Conservation (phyloP, 2,329 filamentous ascomycete genomes). For the Laburnicola sp. region DNA sequence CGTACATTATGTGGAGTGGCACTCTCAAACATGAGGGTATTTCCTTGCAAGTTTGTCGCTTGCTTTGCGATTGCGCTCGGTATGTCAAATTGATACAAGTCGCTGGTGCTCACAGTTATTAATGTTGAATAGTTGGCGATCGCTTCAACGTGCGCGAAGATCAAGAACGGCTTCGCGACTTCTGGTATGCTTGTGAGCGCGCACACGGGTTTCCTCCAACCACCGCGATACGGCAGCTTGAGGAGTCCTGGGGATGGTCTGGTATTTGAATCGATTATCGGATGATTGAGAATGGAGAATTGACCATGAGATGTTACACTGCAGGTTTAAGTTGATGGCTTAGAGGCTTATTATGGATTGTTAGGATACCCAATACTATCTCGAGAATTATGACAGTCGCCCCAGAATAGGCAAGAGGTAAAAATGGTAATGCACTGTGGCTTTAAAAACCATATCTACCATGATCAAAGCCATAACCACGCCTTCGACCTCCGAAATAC, state of each 20-base stretch:
- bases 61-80: slow-evolving; percentile 43
- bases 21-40: slow-evolving; percentile 37
- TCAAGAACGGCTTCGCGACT: slow-evolving; percentile 34
- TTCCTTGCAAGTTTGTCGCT: slow-evolving; percentile 42
- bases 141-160: slow-evolving; percentile 37
- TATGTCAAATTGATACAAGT: slow-evolving; percentile 13
- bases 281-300: not conserved
- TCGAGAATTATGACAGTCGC: too few relatives aligned
- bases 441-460: too few relatives aligned
- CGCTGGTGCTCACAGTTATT: not conserved
- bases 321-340: too few relatives aligned
- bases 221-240: slow-evolving; percentile 35
- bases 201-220: slow-evolving; percentile 42
- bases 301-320: too few relatives aligned
- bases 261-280: slow-evolving; percentile 9
- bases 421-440: too few relatives aligned
- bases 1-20: slow-evolving; percentile 42
- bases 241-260: slow-evolving; percentile 43
- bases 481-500: too few relatives aligned
- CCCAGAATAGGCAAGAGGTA: too few relatives aligned
- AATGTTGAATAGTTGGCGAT: slow-evolving; percentile 32
- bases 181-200: slow-evolving; percentile 38
- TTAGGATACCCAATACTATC: too few relatives aligned
- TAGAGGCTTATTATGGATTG: too few relatives aligned
- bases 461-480: too few relatives aligned